phyloP scores from a whole-genome alignment of 371 early-diverging fungal genomes.

The Actinomortierella wolfii region DNA sequence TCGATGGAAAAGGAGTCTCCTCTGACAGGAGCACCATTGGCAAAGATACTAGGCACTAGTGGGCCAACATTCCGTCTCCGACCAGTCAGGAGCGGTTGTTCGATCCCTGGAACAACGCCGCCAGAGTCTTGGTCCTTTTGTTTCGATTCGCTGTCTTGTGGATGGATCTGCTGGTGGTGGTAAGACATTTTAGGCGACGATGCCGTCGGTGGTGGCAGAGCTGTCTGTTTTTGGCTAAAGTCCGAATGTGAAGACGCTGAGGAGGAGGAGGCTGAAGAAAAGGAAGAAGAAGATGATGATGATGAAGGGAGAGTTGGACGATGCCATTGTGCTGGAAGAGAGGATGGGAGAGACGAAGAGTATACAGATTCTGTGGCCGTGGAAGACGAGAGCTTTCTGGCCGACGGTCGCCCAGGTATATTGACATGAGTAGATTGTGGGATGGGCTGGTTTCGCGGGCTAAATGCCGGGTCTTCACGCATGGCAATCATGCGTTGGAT shows the following conservation, averaged over 20 bases:
- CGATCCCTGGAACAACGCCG: too few species aligned
- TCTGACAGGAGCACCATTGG: too few species aligned
- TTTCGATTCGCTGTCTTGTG: not conserved
- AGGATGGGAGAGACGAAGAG: not conserved
- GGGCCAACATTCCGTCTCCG: too few species aligned
- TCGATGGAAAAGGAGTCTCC: too few species aligned
- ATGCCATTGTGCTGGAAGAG: not conserved
- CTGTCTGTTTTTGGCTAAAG: not conserved
- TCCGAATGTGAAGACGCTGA: not conserved
- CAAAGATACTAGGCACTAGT: too few species aligned
- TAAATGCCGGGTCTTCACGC: slow-evolving; percentile 42
- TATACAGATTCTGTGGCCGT: too few species aligned
- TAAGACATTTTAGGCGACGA: not conserved
- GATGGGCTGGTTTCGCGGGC: slow-evolving; percentile 21
- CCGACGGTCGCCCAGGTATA: too few species aligned
- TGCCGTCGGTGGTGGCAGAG: not conserved
- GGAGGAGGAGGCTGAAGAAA: not conserved
- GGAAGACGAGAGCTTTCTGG: too few species aligned
- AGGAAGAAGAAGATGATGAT: not conserved
- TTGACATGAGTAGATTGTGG: slow-evolving; percentile 7
- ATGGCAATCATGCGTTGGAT: slow-evolving; percentile 45
- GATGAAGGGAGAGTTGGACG: not conserved
- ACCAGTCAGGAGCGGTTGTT: too few species aligned
- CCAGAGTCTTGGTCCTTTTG: too few species aligned
- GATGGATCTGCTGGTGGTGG: not conserved